Percentiles rank a stretch among this genome's conserved stretches.
phyloP scores from a whole-genome alignment of 495 filamentous ascomycete species.

The Bacidia gigantensis region DNA sequence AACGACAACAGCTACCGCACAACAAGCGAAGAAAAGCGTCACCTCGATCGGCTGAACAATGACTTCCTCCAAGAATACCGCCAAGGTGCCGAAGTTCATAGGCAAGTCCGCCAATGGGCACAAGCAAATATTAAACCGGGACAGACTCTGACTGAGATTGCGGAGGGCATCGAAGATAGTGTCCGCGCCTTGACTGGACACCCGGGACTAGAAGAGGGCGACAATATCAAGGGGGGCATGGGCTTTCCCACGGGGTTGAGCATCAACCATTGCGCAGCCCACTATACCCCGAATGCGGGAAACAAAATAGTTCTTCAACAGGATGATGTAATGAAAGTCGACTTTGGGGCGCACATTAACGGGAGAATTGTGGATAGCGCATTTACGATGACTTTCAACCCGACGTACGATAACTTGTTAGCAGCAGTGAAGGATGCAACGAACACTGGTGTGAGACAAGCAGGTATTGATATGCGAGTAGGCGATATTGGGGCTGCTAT shows the following conservation, averaged over 20 bases:
- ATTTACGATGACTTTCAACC: slow-evolving; percentile 49
- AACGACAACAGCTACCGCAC: slow-evolving; percentile 43
- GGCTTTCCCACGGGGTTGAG: slow-evolving; percentile 50
- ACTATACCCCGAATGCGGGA: slow-evolving; percentile 51
- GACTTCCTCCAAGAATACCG: slow-evolving; percentile 45
- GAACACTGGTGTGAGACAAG: slow-evolving; percentile 45
- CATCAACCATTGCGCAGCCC: slow-evolving; percentile 47
- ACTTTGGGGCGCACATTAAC: slow-evolving; percentile 52
- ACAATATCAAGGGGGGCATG: slow-evolving; percentile 42
- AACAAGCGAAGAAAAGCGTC: slow-evolving; percentile 44
- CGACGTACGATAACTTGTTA: slow-evolving; percentile 46
- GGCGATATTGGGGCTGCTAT: slow-evolving; percentile 48
- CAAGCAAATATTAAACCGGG: slow-evolving; percentile 44
- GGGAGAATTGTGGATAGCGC: slow-evolving; percentile 53
- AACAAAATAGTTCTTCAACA: slow-evolving; percentile 42
- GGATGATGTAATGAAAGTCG: slow-evolving; percentile 54
- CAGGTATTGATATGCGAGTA: slow-evolving; percentile 49
- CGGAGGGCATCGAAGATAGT: slow-evolving; percentile 47
- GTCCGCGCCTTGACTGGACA: slow-evolving; percentile 44
- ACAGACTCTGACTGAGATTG: slow-evolving; percentile 43
- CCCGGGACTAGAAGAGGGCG: slow-evolving; percentile 43
- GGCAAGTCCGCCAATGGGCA: slow-evolving; percentile 45
- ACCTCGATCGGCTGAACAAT: slow-evolving; percentile 39
- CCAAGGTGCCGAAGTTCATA: slow-evolving; percentile 46
- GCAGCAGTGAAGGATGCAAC: slow-evolving; percentile 49